Conservation (phyloP, 352 stramenopile genomes). For the Globisporangium cystogenes region DNA sequence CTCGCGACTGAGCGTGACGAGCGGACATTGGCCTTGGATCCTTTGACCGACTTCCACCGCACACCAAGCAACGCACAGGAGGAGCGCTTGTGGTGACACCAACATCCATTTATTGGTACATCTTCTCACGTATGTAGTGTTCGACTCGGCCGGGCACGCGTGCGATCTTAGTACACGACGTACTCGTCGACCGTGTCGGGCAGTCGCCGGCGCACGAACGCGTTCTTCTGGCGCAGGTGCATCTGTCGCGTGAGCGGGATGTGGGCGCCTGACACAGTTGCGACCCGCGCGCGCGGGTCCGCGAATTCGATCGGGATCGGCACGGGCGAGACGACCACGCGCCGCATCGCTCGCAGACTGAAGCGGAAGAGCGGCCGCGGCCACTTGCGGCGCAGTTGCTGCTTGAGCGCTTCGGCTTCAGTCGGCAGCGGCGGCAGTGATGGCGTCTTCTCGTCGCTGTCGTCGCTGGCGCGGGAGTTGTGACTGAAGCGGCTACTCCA, state of each 20-base stretch:
- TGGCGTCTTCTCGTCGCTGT: neutral
- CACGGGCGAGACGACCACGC: constrained; percentile 36
- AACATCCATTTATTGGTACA: neutral
- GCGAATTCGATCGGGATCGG: constrained; percentile 31
- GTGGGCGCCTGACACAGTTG: constrained; percentile 37
- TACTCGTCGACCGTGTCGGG: constrained; percentile 33
- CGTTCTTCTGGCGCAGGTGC: constrained; percentile 23
- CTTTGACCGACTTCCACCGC: no score
- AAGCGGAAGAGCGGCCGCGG: constrained; percentile 24
- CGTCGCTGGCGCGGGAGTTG: neutral
- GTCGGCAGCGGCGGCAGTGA: neutral
- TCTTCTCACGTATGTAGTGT: no score
- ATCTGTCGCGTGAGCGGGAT: constrained; percentile 49
- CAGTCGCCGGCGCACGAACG: constrained; percentile 24
- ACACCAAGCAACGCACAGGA: no score
- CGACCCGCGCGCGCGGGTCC: constrained; percentile 23
- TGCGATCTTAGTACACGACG: neutral
- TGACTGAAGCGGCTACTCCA: neutral
- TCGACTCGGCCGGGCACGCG: no score
- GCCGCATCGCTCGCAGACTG: constrained; percentile 26
- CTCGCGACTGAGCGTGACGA: no score
- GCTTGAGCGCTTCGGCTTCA: constrained; percentile 13
- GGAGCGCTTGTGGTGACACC: no score
- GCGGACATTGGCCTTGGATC: no score
- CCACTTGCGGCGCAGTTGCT: constrained; percentile 12